Evolutionary conservation across 2,329 filamentous ascomycete genomes (phyloP), one percentile per base, ranked within the genome.

Genomic region (Bipolaris gigantea): DNA sequence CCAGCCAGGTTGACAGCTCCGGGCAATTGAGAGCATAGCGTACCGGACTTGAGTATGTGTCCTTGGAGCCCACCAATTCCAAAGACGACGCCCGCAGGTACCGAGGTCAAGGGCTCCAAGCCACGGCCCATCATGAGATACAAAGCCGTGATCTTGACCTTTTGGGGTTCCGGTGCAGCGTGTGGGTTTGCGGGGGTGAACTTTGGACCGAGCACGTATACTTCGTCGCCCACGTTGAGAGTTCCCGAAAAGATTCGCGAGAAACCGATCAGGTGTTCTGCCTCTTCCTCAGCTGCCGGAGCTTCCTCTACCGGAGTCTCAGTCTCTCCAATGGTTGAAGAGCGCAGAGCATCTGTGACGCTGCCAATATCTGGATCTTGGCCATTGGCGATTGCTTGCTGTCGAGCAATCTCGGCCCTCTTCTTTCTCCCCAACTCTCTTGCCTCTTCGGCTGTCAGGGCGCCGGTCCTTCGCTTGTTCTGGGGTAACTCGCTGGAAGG

Each of bases 71-170:
- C 94, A 30, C 88, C 91, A 50, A 99, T 94, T 21, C 94, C 94
- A 69, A 99, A 97, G 4, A 99, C 89, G 7, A 96, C 92, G 39
- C 94, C 94, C 0, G 94, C 93, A 5, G 93, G 93, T 0, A 97
- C 93, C 0, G 88, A 89, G 15, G 85, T 83, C 0, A 99, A 83
- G 1, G 88, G 83, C 69, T 97, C 93, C 4, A 99, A 79, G 54
- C 89, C 89, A 54, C 93, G 84, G 27, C 94, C 94, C 94, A 99
- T 99, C 49, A 99, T 85, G 72, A 99, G 87, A 74, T 99, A 99
- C 2, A 99, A 80, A 2, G 90, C 90, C 15, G 87, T 92, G 46
- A 99, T 86, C 0, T 85, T 93, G 34, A 96, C 87, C 70, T 92
- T 92, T 61, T 89, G 83, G 0, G 92, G 92, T 59, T 87, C 84